Base-by-base conservation (phyloP, 192 early-diverging fungal genomes). In the Geranomyces variabilis region DNA sequence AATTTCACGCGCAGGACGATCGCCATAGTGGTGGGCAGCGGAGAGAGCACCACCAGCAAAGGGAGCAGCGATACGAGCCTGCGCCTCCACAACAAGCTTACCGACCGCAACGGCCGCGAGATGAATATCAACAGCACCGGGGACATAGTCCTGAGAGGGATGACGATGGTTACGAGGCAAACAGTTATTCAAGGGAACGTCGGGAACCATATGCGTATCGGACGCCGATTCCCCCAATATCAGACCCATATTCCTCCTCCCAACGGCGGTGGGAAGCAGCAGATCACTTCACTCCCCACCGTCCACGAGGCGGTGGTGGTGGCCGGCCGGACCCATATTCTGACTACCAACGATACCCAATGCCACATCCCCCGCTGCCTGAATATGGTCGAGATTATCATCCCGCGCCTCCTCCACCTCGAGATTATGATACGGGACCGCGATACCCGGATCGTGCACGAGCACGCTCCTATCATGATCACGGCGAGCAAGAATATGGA, bases 201-300 rank as follows among this genome's bases (percentile, higher is more conserved):
- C 58, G 31, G 6, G 15, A 26, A 26, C 31, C 58, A 19, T 60
- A 60, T 33, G 28, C 17, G 4, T 60, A 60, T 29, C 58, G 58
- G 6, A 60, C 28, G 9, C 58, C 58, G 2, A 60, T 60, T 17
- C 58, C 58, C 7, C 58, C 51, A 53, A n/a, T 26, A 53, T 53
- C 51, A 53, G 51, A 53, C 26, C 51, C 51, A n/a, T 53, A 53
- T 26, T n/a, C 21, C 51, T n/a, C 51, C 17, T 26, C 17, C 21
- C 51, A 53, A 3, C 26, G 26, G 21, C 26, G 51, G 6, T 3
- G 51, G 6, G 36, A 41, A 41, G 5, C 36, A 41, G 36, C 36
- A 41, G 36, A 41, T 41, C 36, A 41, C 5, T 41, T 7, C 36
- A 10, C 3, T 41, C 10, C 36, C 10, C 10, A 41, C 10, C 36